phyloP scores from a whole-genome alignment of 2,329 filamentous ascomycete species.

The Metarhizium humberi region DNA sequence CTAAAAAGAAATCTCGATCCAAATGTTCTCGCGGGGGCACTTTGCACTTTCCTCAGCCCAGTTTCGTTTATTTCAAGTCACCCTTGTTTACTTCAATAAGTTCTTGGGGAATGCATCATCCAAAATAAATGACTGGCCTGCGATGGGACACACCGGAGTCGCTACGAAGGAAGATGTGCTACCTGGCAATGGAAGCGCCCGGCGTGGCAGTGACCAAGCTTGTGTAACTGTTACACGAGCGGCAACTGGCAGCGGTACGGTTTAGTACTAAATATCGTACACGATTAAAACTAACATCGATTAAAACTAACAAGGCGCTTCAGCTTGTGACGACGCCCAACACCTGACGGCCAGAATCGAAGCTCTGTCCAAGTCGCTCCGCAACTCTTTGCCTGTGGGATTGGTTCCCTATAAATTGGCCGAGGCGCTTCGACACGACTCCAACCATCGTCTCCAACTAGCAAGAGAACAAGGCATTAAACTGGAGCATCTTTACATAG shows the following conservation, averaged over 20 bases:
- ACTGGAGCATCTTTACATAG: slow-evolving; percentile 15
- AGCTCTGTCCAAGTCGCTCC: slow-evolving; percentile 8
- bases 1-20: too few relatives aligned
- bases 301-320: background rate
- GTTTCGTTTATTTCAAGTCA: too few relatives aligned
- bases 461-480: slow-evolving; percentile 10
- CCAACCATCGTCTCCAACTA: slow-evolving; percentile 13
- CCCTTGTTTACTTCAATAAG: too few relatives aligned
- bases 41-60: too few relatives aligned
- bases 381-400: slow-evolving; percentile 10
- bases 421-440: slow-evolving; percentile 11
- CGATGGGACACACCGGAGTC: background rate
- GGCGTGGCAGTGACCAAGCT: background rate
- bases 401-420: slow-evolving; percentile 14
- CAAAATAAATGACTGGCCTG: too few relatives aligned
- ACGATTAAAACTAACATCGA: background rate
- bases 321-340: background rate
- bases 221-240: background rate
- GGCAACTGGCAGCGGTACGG: background rate
- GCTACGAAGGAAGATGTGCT: background rate
- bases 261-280: background rate
- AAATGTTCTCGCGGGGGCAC: too few relatives aligned
- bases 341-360: background rate
- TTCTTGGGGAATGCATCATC: too few relatives aligned
- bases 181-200: background rate